Percentiles rank a stretch among this genome's conserved stretches.
phyloP scores from a whole-genome alignment of 495 filamentous ascomycete species.

The Neurospora sp. region DNA sequence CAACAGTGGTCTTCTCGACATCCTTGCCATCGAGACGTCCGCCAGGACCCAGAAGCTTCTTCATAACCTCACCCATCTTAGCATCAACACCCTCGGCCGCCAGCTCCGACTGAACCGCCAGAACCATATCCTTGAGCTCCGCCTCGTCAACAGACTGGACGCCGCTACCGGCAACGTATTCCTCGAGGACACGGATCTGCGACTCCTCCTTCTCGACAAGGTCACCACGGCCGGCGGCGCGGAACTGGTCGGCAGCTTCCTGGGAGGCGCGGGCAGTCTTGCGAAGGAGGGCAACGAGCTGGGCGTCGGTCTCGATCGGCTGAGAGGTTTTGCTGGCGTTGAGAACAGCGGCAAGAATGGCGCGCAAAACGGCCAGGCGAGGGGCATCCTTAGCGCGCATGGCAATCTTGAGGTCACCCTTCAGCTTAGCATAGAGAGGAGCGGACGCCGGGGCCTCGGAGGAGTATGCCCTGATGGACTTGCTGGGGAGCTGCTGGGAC shows the following conservation, averaged over 20 bases:
- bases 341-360: slow-evolving; percentile 40
- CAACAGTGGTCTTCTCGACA: slow-evolving; percentile 25
- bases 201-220: slow-evolving; percentile 44
- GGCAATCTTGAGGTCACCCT: slow-evolving; percentile 48
- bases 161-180: slow-evolving; percentile 36
- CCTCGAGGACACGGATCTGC: slow-evolving; percentile 37
- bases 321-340: slow-evolving; percentile 48
- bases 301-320: slow-evolving; percentile 45
- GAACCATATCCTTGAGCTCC: slow-evolving; percentile 30
- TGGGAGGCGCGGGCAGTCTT: slow-evolving; percentile 28
- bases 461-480: slow-evolving; percentile 24
- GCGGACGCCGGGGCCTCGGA: slow-evolving; percentile 27
- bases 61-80: slow-evolving; percentile 28
- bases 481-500: background rate
- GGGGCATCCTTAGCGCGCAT: slow-evolving; percentile 49
- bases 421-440: slow-evolving; percentile 36
- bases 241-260: slow-evolving; percentile 39
- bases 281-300: slow-evolving; percentile 44
- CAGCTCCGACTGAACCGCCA: slow-evolving; percentile 24
- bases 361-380: slow-evolving; percentile 43
- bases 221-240: slow-evolving; percentile 40
- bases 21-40: slow-evolving; percentile 29
- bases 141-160: slow-evolving; percentile 31
- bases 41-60: slow-evolving; percentile 22
- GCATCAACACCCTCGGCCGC: slow-evolving; percentile 15